These are phyloP conservation scores for Euptelea pleiosperma DNA, from an alignment of 164 flowering plant genomes.

Conservation along the genomic window DNA sequence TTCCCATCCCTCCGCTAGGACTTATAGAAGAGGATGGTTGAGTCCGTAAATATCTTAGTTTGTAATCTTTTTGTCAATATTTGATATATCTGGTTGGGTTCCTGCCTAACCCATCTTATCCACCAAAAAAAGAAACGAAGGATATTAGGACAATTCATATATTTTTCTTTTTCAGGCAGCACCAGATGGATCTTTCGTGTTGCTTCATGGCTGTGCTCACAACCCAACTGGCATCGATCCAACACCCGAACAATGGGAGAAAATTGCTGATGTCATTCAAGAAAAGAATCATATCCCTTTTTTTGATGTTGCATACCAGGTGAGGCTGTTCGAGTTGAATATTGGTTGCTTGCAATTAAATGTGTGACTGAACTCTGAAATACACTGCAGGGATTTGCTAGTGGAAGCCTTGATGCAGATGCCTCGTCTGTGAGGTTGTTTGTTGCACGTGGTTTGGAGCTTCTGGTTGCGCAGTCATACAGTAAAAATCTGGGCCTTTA, in stretches of 20 bases:
- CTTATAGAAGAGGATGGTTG: no score
- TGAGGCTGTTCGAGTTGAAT: constrained; percentile 20
- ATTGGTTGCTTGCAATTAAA: background rate
- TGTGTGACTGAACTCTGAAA: constrained; percentile 7
- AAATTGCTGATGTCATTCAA: constrained; percentile 93
- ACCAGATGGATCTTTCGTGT: constrained; percentile 83
- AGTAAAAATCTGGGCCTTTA: constrained; percentile 94
- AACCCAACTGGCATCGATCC: constrained; percentile 99
- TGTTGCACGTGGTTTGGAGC: constrained; percentile 85
- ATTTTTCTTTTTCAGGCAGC: constrained; percentile 55
- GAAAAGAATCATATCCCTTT: constrained; percentile 94
- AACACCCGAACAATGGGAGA: constrained; percentile 87
- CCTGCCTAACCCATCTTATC: no score
- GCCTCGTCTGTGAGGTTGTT: constrained; percentile 88
- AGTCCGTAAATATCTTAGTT: no score
- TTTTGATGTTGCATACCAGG: constrained; percentile 99
- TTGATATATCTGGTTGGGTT: no score
- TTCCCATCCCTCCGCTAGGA: no score
- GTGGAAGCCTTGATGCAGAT: constrained; percentile 97
- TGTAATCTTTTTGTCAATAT: no score
- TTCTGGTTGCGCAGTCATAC: constrained; percentile 93
- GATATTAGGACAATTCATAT: no score
- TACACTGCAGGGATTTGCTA: constrained; percentile 81
- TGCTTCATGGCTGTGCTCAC: constrained; percentile 99
- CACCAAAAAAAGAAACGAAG: no score